phyloP scores from a whole-genome alignment of 2,329 filamentous ascomycete species.

The Coniochaeta sp. region DNA sequence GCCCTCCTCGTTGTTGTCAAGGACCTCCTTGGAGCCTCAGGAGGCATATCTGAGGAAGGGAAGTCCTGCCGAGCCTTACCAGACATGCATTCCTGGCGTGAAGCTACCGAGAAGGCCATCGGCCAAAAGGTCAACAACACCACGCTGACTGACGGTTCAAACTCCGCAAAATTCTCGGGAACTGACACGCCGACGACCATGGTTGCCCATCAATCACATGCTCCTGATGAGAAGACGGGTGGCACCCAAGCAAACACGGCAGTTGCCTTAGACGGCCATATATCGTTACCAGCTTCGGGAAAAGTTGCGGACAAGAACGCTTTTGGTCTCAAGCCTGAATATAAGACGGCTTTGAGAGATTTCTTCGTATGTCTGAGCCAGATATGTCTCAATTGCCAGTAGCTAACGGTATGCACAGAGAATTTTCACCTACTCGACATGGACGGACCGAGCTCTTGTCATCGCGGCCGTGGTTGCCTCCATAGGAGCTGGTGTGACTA shows the following conservation, averaged over 20 bases:
- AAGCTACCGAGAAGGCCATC: neutral
- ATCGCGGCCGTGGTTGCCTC: conserved; percentile 38
- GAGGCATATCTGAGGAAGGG: neutral
- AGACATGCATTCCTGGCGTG: neutral
- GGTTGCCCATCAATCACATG: neutral
- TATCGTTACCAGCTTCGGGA: neutral
- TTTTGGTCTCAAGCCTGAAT: conserved; percentile 11
- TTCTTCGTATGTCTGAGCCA: conserved; percentile 10
- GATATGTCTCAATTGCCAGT: neutral
- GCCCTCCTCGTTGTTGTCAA: neutral
- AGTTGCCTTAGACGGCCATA: neutral
- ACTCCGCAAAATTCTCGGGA: neutral
- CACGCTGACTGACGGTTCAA: neutral
- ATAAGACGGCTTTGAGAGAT: conserved; percentile 14
- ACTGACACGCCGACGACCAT: neutral
- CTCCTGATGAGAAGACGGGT: neutral
- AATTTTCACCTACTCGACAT: conserved; percentile 47
- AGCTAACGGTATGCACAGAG: conserved; percentile 9
- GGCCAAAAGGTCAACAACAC: neutral
- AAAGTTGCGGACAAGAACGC: conserved; percentile 6
- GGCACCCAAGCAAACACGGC: neutral
- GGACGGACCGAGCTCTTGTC: conserved; percentile 42
- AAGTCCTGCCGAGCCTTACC: neutral
- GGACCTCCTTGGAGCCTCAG: neutral
- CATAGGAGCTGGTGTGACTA: conserved; percentile 44